A percentile compares a stretch with the other conserved stretches of the same genome.
Conservation (phyloP, 2,329 filamentous ascomycete species). For the Fusarium hainanense region DNA sequence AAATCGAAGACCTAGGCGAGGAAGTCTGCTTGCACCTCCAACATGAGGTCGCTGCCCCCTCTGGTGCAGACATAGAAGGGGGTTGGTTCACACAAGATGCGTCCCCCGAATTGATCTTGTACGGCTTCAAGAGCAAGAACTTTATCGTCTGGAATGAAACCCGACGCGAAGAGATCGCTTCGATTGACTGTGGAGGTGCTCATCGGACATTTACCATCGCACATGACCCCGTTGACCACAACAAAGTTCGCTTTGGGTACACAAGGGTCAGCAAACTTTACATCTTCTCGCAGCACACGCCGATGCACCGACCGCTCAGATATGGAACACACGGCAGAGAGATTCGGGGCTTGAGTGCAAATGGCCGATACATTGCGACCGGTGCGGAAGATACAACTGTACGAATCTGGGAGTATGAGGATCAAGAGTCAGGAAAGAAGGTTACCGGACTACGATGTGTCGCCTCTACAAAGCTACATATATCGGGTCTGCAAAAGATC, state of each 20-base stretch:
- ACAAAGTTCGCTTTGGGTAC: slow-evolving; percentile 71
- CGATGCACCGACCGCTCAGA: slow-evolving; percentile 64
- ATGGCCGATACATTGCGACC: slow-evolving; percentile 65
- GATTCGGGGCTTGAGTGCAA: slow-evolving; percentile 67
- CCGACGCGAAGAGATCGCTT: slow-evolving; percentile 73
- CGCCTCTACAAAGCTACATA: slow-evolving; percentile 79
- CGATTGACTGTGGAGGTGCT: slow-evolving; percentile 84
- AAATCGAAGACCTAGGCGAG: slow-evolving; percentile 47
- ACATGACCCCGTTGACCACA: slow-evolving; percentile 48
- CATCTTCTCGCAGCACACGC: slow-evolving; percentile 57
- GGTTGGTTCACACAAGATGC: slow-evolving; percentile 64
- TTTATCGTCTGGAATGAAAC: slow-evolving; percentile 88
- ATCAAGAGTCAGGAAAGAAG: slow-evolving; percentile 16
- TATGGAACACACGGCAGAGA: slow-evolving; percentile 86
- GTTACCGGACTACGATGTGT: slow-evolving; percentile 58
- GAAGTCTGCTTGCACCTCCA: slow-evolving; percentile 58
- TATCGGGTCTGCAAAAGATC: slow-evolving; percentile 83
- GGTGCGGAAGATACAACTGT: slow-evolving; percentile 80
- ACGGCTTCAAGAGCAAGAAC: slow-evolving; percentile 82
- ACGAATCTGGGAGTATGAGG: slow-evolving; percentile 71
- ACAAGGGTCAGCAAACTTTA: slow-evolving; percentile 72
- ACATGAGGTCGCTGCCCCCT: slow-evolving; percentile 75
- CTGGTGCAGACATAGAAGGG: slow-evolving; percentile 81
- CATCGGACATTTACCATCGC: slow-evolving; percentile 78
- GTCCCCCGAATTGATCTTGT: slow-evolving; percentile 71